Evolutionary conservation across 352 stramenopile species (phyloP).

Genomic region (Pythium diclinum): DNA sequence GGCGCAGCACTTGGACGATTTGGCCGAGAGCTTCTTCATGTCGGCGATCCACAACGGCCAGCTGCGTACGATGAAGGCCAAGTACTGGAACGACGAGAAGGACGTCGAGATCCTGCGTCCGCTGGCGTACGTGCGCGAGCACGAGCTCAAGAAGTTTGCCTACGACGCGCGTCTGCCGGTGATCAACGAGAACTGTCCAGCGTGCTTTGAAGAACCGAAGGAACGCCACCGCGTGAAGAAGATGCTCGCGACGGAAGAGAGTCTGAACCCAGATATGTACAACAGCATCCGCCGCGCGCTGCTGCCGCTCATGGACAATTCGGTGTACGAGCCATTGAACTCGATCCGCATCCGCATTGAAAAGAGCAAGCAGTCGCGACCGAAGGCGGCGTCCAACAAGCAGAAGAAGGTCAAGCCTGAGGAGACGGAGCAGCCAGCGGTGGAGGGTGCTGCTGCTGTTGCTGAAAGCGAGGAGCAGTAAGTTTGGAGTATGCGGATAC

Average conservation of each 20-base stretch:
- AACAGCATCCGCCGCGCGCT: conserved; percentile 39
- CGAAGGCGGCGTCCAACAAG: conserved; percentile 24
- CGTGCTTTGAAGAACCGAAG: conserved; percentile 96
- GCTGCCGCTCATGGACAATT: conserved; percentile 61
- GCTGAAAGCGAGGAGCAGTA: not conserved
- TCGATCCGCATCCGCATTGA: conserved; percentile 32
- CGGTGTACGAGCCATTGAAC: conserved; percentile 45
- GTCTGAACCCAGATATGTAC: conserved; percentile 72
- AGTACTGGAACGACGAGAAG: conserved; percentile 91
- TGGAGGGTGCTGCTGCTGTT: not conserved
- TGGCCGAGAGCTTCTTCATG: conserved; percentile 96
- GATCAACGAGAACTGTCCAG: conserved; percentile 97
- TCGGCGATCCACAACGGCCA: conserved; percentile 68
- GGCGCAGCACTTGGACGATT: conserved; percentile 95
- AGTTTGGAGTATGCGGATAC: not conserved
- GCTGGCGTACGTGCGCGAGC: conserved; percentile 92
- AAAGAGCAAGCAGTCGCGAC: conserved; percentile 25
- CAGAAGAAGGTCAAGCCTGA: conserved; percentile 9
- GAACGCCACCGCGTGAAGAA: conserved; percentile 94
- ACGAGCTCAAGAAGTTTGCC: conserved; percentile 69
- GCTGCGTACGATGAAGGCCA: conserved; percentile 93
- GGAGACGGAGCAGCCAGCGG: not conserved
- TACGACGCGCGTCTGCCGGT: conserved; percentile 85
- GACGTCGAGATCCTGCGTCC: conserved; percentile 94
- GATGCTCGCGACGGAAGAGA: conserved; percentile 89